These are phyloP conservation scores for Betula pendula DNA, from an alignment of 306 rosid genomes.

Conservation along the genomic window DNA sequence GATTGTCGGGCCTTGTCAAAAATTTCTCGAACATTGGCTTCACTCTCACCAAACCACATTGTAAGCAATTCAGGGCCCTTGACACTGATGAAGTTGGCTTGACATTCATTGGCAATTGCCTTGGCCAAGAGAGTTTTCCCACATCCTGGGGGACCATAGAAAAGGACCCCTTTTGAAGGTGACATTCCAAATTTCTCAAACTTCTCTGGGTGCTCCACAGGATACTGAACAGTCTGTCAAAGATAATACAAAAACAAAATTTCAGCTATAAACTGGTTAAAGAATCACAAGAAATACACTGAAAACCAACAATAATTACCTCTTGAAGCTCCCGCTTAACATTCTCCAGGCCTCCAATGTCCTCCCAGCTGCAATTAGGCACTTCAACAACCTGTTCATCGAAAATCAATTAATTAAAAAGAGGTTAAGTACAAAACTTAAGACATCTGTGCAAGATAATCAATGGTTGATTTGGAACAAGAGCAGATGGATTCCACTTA, in stretches of 20 bases:
- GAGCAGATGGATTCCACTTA: constrained; percentile 18
- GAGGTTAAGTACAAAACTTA: background rate
- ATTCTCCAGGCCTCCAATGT: constrained; percentile 65
- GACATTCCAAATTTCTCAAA: constrained; percentile 66
- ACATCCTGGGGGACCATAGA: constrained; percentile 65
- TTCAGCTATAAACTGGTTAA: background rate
- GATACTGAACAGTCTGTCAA: constrained; percentile 58
- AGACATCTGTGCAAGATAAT: constrained; percentile 1
- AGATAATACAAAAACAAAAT: constrained; percentile 16
- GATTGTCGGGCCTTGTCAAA: constrained; percentile 60
- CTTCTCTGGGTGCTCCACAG: constrained; percentile 61
- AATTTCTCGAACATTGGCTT: constrained; percentile 61
- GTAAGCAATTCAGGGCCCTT: constrained; percentile 60
- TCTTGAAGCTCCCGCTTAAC: constrained; percentile 64
- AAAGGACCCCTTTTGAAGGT: constrained; percentile 62
- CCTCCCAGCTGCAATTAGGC: constrained; percentile 58
- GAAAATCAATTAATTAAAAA: constrained; percentile 15
- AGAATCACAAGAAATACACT: background rate
- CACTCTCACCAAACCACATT: constrained; percentile 72
- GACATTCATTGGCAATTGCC: constrained; percentile 61
- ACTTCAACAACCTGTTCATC: constrained; percentile 53
- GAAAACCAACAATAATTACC: constrained; percentile 26
- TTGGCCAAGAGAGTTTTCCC: constrained; percentile 62
- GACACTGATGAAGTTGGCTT: constrained; percentile 60
- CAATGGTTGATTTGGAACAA: background rate